Evolutionary conservation across 768 basidiomycete species (phyloP).

Genomic region (Leccinum longicurvipes): DNA sequence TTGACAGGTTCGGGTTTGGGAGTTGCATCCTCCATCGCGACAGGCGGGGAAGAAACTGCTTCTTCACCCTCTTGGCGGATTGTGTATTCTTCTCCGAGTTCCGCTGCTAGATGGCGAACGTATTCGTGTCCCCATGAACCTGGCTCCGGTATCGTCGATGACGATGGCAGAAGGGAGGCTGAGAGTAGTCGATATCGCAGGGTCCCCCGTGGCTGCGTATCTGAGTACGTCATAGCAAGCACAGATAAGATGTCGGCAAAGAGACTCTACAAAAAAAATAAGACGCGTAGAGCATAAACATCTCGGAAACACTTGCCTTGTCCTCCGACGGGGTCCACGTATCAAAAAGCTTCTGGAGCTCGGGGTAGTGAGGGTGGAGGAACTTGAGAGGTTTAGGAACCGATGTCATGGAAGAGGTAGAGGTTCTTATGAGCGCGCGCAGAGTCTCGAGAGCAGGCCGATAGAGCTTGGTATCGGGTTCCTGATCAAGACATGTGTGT

Average conservation of each 20-base stretch:
- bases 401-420: conserved; percentile 98
- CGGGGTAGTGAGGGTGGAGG: conserved; percentile 89
- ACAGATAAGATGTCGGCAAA: conserved; percentile 98
- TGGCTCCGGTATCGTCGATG: conserved; percentile 75
- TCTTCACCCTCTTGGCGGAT: conserved; percentile 58
- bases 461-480: conserved; percentile 82
- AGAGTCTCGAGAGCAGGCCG: conserved; percentile 90
- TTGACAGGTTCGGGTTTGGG: conserved; percentile 33
- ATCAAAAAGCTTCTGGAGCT: conserved; percentile 79
- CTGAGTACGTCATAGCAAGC: conserved; percentile 99
- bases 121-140: conserved; percentile 99
- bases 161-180: conserved; percentile 59
- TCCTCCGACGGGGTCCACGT: conserved; percentile 75
- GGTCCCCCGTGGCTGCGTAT: conserved; percentile 94
- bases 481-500: conserved; percentile 47
- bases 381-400: conserved; percentile 99
- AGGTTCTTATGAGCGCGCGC: conserved; percentile 89
- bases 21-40: conserved; percentile 28
- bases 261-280: conserved; percentile 57
- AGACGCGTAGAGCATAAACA: background rate
- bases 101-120: conserved; percentile 92
- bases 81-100: conserved; percentile 90
- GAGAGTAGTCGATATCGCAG: conserved; percentile 89
- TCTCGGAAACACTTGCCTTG: conserved; percentile 38
- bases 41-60: conserved; percentile 18